These are phyloP conservation scores for Clitopilus hobsonii DNA, from an alignment of 768 basidiomycete species.

Conservation along the genomic window DNA sequence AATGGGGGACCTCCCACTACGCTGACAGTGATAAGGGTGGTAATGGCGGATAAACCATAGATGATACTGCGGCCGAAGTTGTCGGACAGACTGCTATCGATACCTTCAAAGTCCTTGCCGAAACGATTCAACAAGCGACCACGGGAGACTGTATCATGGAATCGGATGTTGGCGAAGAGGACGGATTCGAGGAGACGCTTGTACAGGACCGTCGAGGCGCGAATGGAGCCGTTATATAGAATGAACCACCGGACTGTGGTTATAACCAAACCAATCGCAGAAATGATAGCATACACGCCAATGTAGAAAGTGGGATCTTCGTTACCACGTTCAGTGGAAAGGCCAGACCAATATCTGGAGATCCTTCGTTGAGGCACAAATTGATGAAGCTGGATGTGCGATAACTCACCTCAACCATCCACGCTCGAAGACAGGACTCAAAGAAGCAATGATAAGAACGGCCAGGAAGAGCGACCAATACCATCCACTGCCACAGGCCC, in stretches of 20 bases:
- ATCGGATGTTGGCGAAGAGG: conserved; percentile 83
- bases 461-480: conserved; percentile 58
- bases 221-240: conserved; percentile 80
- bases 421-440: conserved; percentile 68
- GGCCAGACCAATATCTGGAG: conserved; percentile 53
- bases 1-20: conserved; percentile 78
- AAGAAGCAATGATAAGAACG: conserved; percentile 49
- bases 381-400: background rate
- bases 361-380: background rate
- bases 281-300: conserved; percentile 57
- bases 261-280: conserved; percentile 39
- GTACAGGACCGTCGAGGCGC: conserved; percentile 75
- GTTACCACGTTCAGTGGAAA: conserved; percentile 32
- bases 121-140: conserved; percentile 81
- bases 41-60: conserved; percentile 62
- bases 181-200: conserved; percentile 72
- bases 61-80: conserved; percentile 79
- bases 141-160: conserved; percentile 89
- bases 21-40: conserved; percentile 72
- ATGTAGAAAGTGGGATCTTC: conserved; percentile 60
- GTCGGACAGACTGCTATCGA: conserved; percentile 80
- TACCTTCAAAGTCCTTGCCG: conserved; percentile 88
- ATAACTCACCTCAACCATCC: conserved; percentile 55
- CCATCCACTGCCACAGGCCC: conserved; percentile 40
- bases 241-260: conserved; percentile 64